phyloP scores from a whole-genome alignment of 495 filamentous ascomycete genomes.

The Cudoniella acicularis region DNA sequence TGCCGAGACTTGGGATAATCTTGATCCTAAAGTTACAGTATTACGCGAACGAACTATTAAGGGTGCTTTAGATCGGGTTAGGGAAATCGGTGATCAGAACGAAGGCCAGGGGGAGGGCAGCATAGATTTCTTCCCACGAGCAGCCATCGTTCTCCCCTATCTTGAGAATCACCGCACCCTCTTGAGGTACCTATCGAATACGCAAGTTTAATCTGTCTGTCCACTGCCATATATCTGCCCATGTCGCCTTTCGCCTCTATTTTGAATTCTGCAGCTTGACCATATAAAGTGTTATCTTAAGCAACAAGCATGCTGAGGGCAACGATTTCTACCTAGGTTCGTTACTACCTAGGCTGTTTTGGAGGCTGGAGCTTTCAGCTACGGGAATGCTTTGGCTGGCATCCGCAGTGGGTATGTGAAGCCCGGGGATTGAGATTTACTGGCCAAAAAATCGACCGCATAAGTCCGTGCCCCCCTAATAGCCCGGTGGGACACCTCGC shows the following conservation, averaged over 20 bases:
- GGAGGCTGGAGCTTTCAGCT: not conserved
- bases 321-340: not conserved
- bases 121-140: too few relatives aligned
- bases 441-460: not conserved
- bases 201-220: not conserved
- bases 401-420: not conserved
- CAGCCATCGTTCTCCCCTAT: too few relatives aligned
- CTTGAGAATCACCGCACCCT: too few relatives aligned
- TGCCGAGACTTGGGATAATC: constrained; percentile 8
- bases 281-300: not conserved
- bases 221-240: not conserved
- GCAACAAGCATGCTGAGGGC: not conserved
- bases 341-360: not conserved
- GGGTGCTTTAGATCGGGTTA: constrained; percentile 31
- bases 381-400: not conserved
- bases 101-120: too few relatives aligned
- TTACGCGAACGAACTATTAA: constrained; percentile 30
- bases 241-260: not conserved
- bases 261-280: not conserved
- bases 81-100: constrained; percentile 20
- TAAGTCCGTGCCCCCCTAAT: too few relatives aligned
- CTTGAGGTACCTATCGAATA: too few relatives aligned
- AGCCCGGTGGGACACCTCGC: too few relatives aligned
- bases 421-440: not conserved
- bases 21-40: constrained; percentile 26